Evolutionary conservation across 2,329 filamentous ascomycete species (phyloP).

Genomic region (Fusarium mundagurra): DNA sequence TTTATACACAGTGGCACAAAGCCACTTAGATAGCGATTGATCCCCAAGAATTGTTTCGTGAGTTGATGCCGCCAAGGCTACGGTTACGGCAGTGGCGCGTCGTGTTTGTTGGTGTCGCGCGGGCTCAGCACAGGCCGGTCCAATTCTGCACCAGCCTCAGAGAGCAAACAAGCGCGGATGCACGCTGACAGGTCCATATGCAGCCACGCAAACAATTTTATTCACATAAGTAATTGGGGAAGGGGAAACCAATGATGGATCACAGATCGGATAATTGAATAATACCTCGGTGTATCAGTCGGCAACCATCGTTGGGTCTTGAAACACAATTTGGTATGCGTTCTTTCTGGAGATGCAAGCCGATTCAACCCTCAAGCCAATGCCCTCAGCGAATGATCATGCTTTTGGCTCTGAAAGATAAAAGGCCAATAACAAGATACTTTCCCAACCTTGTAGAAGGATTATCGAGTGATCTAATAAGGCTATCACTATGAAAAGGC

Average conservation of each 20-base stretch:
- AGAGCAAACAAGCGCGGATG: neutral
- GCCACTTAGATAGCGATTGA: neutral
- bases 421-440: rapidly evolving
- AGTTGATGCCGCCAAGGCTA: neutral
- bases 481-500: neutral
- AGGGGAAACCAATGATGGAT: too few relatives aligned
- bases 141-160: too few relatives aligned
- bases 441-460: rapidly evolving
- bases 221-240: neutral
- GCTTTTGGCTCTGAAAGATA: rapidly evolving
- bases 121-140: neutral
- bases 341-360: too few relatives aligned
- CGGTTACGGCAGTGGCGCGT: too few relatives aligned
- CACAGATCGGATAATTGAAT: rapidly evolving
- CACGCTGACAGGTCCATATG: neutral
- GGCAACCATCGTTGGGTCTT: rapidly evolving
- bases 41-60: too few relatives aligned
- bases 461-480: neutral
- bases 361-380: rapidly evolving
- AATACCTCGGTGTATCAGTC: rapidly evolving
- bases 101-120: neutral
- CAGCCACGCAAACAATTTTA: neutral
- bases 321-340: too few relatives aligned
- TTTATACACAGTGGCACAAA: too few relatives aligned
- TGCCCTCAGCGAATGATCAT: rapidly evolving